Base-by-base conservation (phyloP, 805 yeast species). In the Candida tammaniensis region DNA sequence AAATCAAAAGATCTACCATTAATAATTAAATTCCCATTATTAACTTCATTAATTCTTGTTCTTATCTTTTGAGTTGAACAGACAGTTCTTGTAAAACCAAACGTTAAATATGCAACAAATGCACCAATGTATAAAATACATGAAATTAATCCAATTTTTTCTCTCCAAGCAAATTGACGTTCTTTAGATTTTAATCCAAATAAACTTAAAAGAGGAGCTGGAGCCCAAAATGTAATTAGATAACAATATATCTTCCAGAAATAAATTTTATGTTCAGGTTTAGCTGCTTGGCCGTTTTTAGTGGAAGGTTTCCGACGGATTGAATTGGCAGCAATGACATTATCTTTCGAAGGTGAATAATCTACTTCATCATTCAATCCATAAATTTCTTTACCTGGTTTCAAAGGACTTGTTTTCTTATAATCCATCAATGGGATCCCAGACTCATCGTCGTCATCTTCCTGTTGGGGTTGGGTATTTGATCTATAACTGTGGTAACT, bases 101-200 rank as follows among this genome's bases (percentile, higher is more conserved):
- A 91, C 2, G 96, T 87, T 46, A 91, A 67, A 55, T 72, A 93
- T 1, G 95, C 96, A 24, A 88, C 83, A 33, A 83, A 56, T 0
- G 86, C 78, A 36, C 93, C 97, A 29, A 85, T 62, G 46, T 74
- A 72, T 13, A 82, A 44, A 48, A 91, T 88, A 35, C 88, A 70
- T 1, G 93, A 72, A 27, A 91, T 68, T 27, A 93, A 69, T 1
- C 87, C 98, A 35, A 89, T 83, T 54, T 91, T 91, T 53, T 93
- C 98, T 52, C 98, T 75, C 98, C 98, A 93, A 0, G 98, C 98
- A 68, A 79, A 78, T 55, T 89, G 97, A 40, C 95, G 77, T 27
- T 80, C 89, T 46, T 78, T 77, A 14, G 83, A 78, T 21, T 74
- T 73, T 73, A 91, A 72, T 3, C 98, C 98, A 59, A 78, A 83